Evolutionary conservation across 2,329 filamentous ascomycete species (phyloP).

Genomic region (Cordyceps javanica): DNA sequence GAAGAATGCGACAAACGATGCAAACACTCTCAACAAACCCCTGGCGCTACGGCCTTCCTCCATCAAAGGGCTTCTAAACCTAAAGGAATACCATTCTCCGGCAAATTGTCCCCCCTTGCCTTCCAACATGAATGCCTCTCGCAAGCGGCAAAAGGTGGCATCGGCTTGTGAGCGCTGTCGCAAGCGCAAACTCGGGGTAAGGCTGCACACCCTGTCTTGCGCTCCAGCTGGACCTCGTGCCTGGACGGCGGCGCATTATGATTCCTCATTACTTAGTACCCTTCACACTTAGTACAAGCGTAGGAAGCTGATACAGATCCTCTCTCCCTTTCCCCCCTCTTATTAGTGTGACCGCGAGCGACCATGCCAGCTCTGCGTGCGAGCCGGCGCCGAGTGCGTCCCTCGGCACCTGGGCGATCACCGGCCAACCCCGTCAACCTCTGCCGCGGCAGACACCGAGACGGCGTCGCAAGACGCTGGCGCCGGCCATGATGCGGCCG

Average conservation of each 20-base stretch:
- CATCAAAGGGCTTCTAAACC: too few relatives aligned
- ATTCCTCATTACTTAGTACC: too few relatives aligned
- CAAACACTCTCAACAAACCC: too few relatives aligned
- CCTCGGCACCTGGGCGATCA: background rate
- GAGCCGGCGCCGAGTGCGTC: constrained; percentile 11
- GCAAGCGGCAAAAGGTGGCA: constrained; percentile 12
- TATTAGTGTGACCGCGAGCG: constrained; percentile 12
- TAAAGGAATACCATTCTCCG: too few relatives aligned
- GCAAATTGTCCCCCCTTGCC: background rate
- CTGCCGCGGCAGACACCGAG: background rate
- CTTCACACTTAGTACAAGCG: background rate
- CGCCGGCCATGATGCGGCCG: background rate
- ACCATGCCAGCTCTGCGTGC: constrained; percentile 12
- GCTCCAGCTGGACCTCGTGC: background rate
- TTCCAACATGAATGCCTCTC: constrained; percentile 3
- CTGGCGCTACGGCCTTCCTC: too few relatives aligned
- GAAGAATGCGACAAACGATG: too few relatives aligned
- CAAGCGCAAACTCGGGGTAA: constrained; percentile 10
- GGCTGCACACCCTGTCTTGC: background rate
- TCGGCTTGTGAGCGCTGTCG: constrained; percentile 12
- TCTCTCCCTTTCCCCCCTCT: too few relatives aligned
- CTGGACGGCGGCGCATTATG: too few relatives aligned
- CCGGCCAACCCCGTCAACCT: background rate
- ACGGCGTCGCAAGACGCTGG: background rate
- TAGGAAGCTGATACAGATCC: background rate